Evolutionary conservation across 345 rosid genomes (phyloP).

Genomic region (Geranium brycei): DNA sequence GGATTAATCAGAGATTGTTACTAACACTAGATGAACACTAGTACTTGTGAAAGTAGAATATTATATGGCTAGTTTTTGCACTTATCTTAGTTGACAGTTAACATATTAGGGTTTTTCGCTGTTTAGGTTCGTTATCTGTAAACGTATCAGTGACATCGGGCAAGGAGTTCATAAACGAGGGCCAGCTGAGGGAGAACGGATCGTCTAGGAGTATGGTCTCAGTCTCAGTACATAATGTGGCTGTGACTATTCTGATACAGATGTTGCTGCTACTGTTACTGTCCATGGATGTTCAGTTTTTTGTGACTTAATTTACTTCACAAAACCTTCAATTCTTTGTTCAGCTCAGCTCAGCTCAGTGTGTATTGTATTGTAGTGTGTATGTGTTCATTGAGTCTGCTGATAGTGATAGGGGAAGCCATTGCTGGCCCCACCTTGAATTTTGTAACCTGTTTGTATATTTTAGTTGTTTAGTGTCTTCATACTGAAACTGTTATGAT

Average conservation of each 20-base stretch:
- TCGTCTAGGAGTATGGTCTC: conserved; percentile 30
- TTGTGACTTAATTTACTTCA: conserved; percentile 18
- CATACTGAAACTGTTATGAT: no score
- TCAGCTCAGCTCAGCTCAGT: conserved; percentile 5
- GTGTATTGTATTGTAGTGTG: no score
- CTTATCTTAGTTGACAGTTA: no score
- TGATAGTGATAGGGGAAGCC: no score
- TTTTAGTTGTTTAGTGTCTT: no score
- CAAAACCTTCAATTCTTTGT: conserved; percentile 16
- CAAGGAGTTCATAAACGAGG: conserved; percentile 50
- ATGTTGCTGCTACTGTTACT: conserved; percentile 26
- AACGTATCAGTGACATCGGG: conserved; percentile 71
- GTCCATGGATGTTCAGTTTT: conserved; percentile 19
- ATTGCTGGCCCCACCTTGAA: no score
- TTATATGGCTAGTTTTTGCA: no score
- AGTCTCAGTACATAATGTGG: conserved; percentile 16
- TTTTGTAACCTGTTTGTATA: no score
- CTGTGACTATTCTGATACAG: conserved; percentile 5
- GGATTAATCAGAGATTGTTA: no score
- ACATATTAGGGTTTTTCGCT: neutral
- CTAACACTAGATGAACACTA: no score
- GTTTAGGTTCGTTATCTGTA: conserved; percentile 68
- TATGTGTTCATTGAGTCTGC: no score
- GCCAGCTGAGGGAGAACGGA: conserved; percentile 34
- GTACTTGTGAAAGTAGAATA: no score